Evolutionary conservation across 768 basidiomycete species (phyloP), one percentile per base, ranked within the genome.

Genomic region (Leccinum longicurvipes): DNA sequence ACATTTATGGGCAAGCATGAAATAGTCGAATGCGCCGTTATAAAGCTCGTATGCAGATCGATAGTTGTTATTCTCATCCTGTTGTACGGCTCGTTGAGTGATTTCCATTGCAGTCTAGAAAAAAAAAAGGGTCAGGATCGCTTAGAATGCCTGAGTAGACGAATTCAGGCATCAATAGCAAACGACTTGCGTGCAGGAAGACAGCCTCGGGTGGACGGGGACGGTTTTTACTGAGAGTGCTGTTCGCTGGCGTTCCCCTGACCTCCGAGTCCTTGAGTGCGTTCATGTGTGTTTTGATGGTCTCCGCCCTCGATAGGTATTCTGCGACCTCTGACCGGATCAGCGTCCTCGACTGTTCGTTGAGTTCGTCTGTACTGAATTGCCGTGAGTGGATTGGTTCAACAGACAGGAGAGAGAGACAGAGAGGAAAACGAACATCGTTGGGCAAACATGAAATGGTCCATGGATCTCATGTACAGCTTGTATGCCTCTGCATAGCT

Each of bases 401-500:
- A 39, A 39, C 17, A 39, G 10, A 19, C 4, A 19, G 17, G 29
- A 27, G 39, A 39, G 12, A 39, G 12, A n/a, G 6, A 27, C n/a
- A n/a, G n/a, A 6, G 0, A 56, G 42, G n/a, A 39, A 44, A 15
- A 69, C 66, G 21, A 62, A 93, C 93, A 94, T 73, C 93, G 93
- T 66, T 93, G 77, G 10, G 94, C 93, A 67, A 97, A 89, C 89
- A 97, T 91, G 74, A 98, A 98, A 72, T 95, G 97, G 68, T 98
- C 96, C 60, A 98, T 80, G 4, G 90, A 81, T 77, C 96, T 96
- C 77, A 87, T 86, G 74, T 96, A 95, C 56, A 85, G 81, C 75
- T 87, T 92, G 82, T 90, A 95, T n/a, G 94, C 94, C 65, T 93
- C 92, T 21, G 82, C 78, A 75, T 96, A 97, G 73, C 94, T 89